phyloP scores from a whole-genome alignment of 148 eudicot genomes.

The Rheum nobile region DNA sequence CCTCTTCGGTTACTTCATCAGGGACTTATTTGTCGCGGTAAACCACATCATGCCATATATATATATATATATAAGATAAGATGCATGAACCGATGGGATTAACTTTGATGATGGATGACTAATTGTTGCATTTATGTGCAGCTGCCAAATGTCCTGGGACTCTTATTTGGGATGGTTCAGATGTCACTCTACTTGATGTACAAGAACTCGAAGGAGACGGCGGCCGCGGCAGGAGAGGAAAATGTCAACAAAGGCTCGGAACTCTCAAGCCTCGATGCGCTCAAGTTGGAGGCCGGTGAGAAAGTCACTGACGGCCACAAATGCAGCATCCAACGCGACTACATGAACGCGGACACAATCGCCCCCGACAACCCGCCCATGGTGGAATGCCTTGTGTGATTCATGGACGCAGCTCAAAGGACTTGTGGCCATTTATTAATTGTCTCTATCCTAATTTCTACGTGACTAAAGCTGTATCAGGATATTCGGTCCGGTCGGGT shows the following conservation, averaged over 20 bases:
- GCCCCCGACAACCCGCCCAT: neutral
- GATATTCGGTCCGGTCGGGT: too few species aligned
- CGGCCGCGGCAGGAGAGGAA: neutral
- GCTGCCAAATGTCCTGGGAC: conserved; percentile 14
- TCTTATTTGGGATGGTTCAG: conserved; percentile 10
- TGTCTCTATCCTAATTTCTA: too few species aligned
- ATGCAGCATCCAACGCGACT: neutral
- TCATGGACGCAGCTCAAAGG: too few species aligned
- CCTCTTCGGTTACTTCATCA: conserved; percentile 50
- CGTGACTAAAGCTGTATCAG: too few species aligned
- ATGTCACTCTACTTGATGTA: conserved; percentile 9
- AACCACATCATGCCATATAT: neutral
- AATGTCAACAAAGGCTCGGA: neutral
- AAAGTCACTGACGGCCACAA: neutral
- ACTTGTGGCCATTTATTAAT: too few species aligned
- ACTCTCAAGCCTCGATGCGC: neutral
- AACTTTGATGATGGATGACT: neutral
- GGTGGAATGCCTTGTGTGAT: neutral
- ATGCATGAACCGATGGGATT: too few species aligned
- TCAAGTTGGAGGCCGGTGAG: neutral
- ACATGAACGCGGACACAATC: neutral
- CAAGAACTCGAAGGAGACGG: neutral
- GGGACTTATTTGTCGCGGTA: conserved; percentile 44
- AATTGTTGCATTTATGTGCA: neutral
- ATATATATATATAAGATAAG: neutral